phyloP scores from a whole-genome alignment of 2,329 filamentous ascomycete genomes.

The Talaromyces sp. region DNA sequence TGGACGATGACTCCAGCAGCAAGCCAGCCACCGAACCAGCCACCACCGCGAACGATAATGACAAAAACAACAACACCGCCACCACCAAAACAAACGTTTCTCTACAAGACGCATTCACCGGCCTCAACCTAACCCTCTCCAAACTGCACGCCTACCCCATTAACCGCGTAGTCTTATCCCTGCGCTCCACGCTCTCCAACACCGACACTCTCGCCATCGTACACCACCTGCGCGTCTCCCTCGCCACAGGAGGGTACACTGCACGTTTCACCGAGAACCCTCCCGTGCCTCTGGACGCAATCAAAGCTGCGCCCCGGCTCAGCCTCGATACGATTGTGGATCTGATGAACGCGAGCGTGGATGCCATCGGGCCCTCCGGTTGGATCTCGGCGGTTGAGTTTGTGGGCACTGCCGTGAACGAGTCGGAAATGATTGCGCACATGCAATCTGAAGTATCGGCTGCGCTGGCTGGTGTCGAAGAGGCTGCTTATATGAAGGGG shows the following conservation, averaged over 20 bases:
- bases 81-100: conserved; percentile 13
- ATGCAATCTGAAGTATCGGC: conserved; percentile 47
- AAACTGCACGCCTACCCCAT: conserved; percentile 33
- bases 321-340: conserved; percentile 36
- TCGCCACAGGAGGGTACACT: conserved; percentile 39
- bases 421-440: conserved; percentile 42
- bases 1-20: conserved; percentile 2
- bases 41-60: neutral
- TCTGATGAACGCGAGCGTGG: conserved; percentile 41
- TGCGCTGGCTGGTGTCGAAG: conserved; percentile 44
- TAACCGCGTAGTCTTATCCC: conserved; percentile 25
- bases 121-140: conserved; percentile 33
- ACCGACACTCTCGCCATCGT: conserved; percentile 37
- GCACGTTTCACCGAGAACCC: conserved; percentile 39
- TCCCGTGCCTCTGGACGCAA: conserved; percentile 30
- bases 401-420: conserved; percentile 29
- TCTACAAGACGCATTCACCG: conserved; percentile 33
- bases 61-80: neutral
- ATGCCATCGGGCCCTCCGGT: conserved; percentile 45
- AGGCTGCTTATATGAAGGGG: conserved; percentile 43
- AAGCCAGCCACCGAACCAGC: neutral
- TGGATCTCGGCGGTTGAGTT: conserved; percentile 39
- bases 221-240: conserved; percentile 40
- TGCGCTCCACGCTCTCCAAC: conserved; percentile 35
- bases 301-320: conserved; percentile 33